Percentiles rank a stretch among this genome's conserved stretches.
Conservation (phyloP, 2,329 filamentous ascomycete genomes). For the Aspergillus sp. region DNA sequence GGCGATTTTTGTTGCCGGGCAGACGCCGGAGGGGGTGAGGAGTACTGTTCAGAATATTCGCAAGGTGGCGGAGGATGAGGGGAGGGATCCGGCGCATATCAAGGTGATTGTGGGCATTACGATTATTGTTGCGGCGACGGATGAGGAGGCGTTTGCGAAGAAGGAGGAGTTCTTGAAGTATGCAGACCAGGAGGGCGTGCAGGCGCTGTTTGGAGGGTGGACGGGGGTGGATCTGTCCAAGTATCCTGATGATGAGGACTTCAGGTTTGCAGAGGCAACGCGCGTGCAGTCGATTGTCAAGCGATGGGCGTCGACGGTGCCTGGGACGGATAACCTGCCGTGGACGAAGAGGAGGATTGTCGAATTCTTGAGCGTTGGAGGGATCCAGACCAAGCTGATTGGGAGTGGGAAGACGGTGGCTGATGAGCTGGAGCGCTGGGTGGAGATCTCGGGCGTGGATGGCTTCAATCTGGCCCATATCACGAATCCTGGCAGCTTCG, state of each 20-base stretch:
- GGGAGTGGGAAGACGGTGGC: slow-evolving; percentile 38
- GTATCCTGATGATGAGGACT: slow-evolving; percentile 47
- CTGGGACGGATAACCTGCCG: slow-evolving; percentile 40
- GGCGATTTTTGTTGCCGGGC: slow-evolving; percentile 49
- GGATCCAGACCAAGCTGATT: slow-evolving; percentile 37
- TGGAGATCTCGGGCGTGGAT: slow-evolving; percentile 34
- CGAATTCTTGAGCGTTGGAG: slow-evolving; percentile 35
- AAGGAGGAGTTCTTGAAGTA: slow-evolving; percentile 44
- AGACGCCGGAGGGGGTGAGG: slow-evolving; percentile 43
- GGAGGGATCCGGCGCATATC: slow-evolving; percentile 41
- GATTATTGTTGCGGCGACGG: slow-evolving; percentile 46
- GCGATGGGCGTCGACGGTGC: slow-evolving; percentile 45
- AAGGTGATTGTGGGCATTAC: slow-evolving; percentile 48
- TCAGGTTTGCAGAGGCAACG: slow-evolving; percentile 43
- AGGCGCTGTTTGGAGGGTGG: slow-evolving; percentile 50
- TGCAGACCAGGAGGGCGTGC: slow-evolving; percentile 45
- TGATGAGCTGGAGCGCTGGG: slow-evolving; percentile 39
- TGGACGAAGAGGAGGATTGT: slow-evolving; percentile 39
- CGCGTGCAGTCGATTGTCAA: slow-evolving; percentile 47
- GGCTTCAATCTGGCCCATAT: slow-evolving; percentile 39
- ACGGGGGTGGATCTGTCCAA: slow-evolving; percentile 46
- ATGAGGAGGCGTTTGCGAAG: slow-evolving; percentile 45
- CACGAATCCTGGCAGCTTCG: slow-evolving; percentile 35
- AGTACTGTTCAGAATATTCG: slow-evolving; percentile 45
- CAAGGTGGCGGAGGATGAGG: slow-evolving; percentile 36